These are phyloP conservation scores for Starmerella etchellsii DNA, from an alignment of 805 yeast genomes.

Conservation along the genomic window DNA sequence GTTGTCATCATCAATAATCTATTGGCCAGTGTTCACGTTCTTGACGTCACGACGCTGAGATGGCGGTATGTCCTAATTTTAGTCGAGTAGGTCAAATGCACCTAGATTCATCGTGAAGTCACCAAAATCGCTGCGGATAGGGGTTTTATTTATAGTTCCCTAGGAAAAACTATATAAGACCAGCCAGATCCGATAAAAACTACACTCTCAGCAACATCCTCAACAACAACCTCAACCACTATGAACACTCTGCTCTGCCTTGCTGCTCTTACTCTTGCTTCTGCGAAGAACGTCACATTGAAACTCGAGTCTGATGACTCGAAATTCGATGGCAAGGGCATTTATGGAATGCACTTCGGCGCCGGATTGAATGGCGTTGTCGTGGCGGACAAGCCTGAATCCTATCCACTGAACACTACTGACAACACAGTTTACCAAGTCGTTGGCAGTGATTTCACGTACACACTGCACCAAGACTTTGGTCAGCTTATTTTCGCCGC, in stretches of 20 bases:
- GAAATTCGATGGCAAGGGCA: constrained; percentile 1
- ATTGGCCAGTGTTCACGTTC: too few relatives aligned
- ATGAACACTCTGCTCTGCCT: not conserved
- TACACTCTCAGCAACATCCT: too few relatives aligned
- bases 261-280: constrained; percentile 1
- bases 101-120: too few relatives aligned
- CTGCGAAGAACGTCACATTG: constrained; percentile 4
- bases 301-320: constrained; percentile 7
- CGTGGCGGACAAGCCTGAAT: not conserved
- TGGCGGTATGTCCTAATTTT: too few relatives aligned
- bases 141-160: too few relatives aligned
- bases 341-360: constrained; percentile 11
- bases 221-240: too few relatives aligned
- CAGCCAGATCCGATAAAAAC: too few relatives aligned
- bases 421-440: not conserved
- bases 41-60: too few relatives aligned
- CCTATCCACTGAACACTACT: not conserved
- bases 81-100: too few relatives aligned
- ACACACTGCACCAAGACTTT: not conserved
- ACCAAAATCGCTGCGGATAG: too few relatives aligned
- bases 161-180: too few relatives aligned
- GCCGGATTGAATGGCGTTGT: constrained; percentile 14
- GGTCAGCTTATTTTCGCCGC: not conserved
- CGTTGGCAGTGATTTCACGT: not conserved
- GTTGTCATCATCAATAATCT: too few relatives aligned